phyloP scores from a whole-genome alignment of 306 rosid species.

The Vachellia pachyceras region DNA sequence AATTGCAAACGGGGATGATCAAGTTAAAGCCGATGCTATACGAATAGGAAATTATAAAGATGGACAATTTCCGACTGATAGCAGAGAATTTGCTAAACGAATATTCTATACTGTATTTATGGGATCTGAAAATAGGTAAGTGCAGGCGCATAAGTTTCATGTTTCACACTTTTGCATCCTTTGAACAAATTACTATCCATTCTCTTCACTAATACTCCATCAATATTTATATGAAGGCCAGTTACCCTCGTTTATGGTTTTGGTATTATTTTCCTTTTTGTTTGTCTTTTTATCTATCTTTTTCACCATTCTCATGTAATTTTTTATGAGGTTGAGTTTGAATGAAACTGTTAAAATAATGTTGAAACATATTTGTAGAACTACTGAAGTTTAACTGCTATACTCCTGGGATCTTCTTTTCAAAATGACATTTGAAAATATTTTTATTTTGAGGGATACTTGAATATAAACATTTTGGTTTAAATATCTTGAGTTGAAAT shows the following conservation, averaged over 20 bases:
- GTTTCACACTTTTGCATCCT: no score
- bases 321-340: neutral
- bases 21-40: slow-evolving; percentile 89
- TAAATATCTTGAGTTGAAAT: neutral
- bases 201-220: slow-evolving; percentile 21
- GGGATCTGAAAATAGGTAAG: slow-evolving; percentile 96
- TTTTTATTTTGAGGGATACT: slow-evolving; percentile 13
- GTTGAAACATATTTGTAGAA: slow-evolving; percentile 16
- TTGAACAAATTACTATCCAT: slow-evolving; percentile 19
- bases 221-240: slow-evolving; percentile 6
- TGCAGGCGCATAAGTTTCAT: slow-evolving; percentile 11
- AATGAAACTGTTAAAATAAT: neutral
- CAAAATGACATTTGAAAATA: slow-evolving; percentile 21
- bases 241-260: slow-evolving; percentile 16
- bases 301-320: neutral
- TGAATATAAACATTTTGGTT: neutral
- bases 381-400: slow-evolving; percentile 7
- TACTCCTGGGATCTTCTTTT: slow-evolving; percentile 3
- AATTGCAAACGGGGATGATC: slow-evolving; percentile 85
- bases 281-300: neutral
- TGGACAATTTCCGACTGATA: slow-evolving; percentile 85
- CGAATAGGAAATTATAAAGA: slow-evolving; percentile 88
- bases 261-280: slow-evolving; percentile 1
- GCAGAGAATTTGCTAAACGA: slow-evolving; percentile 88
- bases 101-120: slow-evolving; percentile 87